Base-by-base conservation (phyloP, 2,329 filamentous ascomycete genomes). In the Triangularia setosa region DNA sequence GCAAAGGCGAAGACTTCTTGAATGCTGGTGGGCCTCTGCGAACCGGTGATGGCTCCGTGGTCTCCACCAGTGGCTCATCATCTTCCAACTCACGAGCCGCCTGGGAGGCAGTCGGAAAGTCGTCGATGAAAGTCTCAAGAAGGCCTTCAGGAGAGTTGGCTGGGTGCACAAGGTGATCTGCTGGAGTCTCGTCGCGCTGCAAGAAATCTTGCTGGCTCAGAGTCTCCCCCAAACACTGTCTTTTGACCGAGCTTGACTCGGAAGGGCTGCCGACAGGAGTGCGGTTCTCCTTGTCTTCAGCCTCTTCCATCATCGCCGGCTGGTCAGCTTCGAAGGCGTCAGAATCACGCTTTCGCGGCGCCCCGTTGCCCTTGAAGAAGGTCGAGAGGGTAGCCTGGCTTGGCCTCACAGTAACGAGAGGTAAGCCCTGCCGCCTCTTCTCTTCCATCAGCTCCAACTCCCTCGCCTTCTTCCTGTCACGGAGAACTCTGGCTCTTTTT, bases 341-440 rank as follows among this genome's bases (percentile, higher is more conserved):
- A 14, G 53, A 55, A 27, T 70, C 65, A 6, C 67, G 61, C 65
- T 71, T 70, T 63, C 62, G 68, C 8, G 48, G 64, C 4, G 16
- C 1, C n/a, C 61, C 67, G 16, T 69, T 68, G 33, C 65, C 70
- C 33, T 76, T 74, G 7, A 84, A 74, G 64, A 88, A 88, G 35
- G 79, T 72, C 18, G 83, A 77, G 66, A 88, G 85, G 0, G 81
- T 84, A 52, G 81, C 81, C 71, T 88, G 86, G 33, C 85, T 87
- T 0, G 85, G 81, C 35, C 80, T 78, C 4, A 85, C 82, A 12
- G 77, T 78, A n/a, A 84, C 78, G 4, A 86, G 74, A 14, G 86
- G 86, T 64, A 85, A 63, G 0, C 85, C 83, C 61, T 78, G 80
- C 66, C 77, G 81, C 69, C 76, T 83, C 74, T 80, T 84, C 60